Evolutionary conservation across 2,329 filamentous ascomycete genomes (phyloP), one percentile per base, ranked within the genome.

Genomic region (Stagonosporopsis vannaccii): DNA sequence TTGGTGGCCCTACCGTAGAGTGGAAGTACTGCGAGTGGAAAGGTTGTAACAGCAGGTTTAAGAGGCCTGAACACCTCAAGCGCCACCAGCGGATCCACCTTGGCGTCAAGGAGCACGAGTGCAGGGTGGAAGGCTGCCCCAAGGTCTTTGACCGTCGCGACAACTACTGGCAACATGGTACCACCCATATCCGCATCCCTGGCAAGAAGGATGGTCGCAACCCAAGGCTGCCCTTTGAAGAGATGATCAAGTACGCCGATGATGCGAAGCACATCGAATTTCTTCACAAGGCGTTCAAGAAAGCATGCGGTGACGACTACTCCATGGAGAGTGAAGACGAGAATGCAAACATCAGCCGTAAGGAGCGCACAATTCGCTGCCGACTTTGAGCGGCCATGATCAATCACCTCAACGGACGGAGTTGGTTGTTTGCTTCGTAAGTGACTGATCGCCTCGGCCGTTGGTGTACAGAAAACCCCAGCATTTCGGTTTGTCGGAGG

Each of bases 91-190:
- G 65, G 25, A 75, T 64, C 0, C 71, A 75, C 52, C 56, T 45
- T 4, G 61, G 58, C 4, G 45, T 59, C 35, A 62, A 62, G 8
- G 52, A 59, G 8, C 72, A 64, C 42, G 28, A 44, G 6, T 75
- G 72, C 56, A 51, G 51, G 26, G 37, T 66, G 5, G 37, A 46
- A 17, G 57, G 65, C 11, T 75, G 72, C 55, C 30, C 35, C 1
- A 73, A 63, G 35, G 41, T 32, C 4, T 75, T 75, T 56, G 63
- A 66, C 45, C 60, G 74, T 25, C 69, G 72, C 53, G 74, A 76
- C 62, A 76, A 76, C 53, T 70, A 65, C 52, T 67, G 64, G 53
- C 70, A 64, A n/a, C 74, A 76, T 52, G 65, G 67, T 40, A 63
- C 56, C 35, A 74, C 73, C 6, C 73, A 75, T 32, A 62, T 71